Evolutionary conservation across 164 flowering plant genomes (phyloP).

Genomic region (Stephania yunnanensis): DNA sequence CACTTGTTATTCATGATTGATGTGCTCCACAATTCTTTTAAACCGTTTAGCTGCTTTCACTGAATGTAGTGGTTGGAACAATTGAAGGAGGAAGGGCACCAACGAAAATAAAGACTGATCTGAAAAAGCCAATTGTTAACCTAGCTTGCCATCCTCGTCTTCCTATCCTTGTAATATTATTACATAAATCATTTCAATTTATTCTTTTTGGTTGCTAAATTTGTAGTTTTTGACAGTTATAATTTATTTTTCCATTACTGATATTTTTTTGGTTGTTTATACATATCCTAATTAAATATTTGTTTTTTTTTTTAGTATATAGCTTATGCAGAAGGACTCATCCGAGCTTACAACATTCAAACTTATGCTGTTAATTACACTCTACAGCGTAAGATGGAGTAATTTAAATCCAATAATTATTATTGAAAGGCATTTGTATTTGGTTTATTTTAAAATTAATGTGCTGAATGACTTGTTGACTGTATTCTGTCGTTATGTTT

Average conservation of each 20-base stretch:
- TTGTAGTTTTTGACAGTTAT: not conserved
- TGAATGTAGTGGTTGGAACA: constrained; percentile 89
- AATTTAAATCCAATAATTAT: not conserved
- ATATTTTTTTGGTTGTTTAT: not conserved
- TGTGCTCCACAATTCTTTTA: constrained; percentile 13
- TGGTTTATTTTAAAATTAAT: not conserved
- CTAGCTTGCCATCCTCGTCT: constrained; percentile 99
- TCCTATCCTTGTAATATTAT: constrained; percentile 69
- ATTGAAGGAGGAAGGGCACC: constrained; percentile 95
- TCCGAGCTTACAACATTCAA: constrained; percentile 94
- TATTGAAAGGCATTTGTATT: not conserved
- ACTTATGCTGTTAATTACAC: constrained; percentile 94
- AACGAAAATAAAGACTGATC: constrained; percentile 93
- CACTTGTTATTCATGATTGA: not conserved
- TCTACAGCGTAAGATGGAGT: constrained; percentile 70
- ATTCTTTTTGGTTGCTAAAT: not conserved
- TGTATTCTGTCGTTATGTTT: not conserved
- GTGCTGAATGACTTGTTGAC: not conserved
- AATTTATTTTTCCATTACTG: not conserved
- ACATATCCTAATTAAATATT: not conserved
- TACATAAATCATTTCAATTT: constrained; percentile 1
- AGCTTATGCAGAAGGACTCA: constrained; percentile 94
- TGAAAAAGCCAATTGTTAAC: constrained; percentile 93
- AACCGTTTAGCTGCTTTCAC: constrained; percentile 14
- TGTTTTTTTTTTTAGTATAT: constrained; percentile 61